Base-by-base conservation (phyloP, 257 asterid genomes). In the Solanum pinnatisectum region DNA sequence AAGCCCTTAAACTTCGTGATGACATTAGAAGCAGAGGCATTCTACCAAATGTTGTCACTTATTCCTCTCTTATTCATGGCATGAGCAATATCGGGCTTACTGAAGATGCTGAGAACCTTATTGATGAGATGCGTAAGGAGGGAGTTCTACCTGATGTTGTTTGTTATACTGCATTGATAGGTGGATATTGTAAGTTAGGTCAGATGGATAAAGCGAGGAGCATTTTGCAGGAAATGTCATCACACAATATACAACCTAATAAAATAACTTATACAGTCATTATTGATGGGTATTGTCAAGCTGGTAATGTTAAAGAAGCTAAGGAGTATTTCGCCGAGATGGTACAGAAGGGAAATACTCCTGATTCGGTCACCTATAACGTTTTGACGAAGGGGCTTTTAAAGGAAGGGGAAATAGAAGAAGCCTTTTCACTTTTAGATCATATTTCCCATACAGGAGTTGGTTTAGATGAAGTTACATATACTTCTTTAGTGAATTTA, bases 151-250 rank as follows among this genome's bases (percentile, higher is more conserved):
- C 98, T 27, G 84, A 95, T 89, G 98, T 95, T 88, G 92, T 95
- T 79, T 94, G 98, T 88, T 95, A 94, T 89, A 96, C 99, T 86
- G 98, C 98, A 37, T 88, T 96, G 39, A 92, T 96, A 35, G 91
- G 94, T 87, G 98, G 99, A 76, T 94, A 92, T 87, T 94, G 98
- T 90, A 95, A 92, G 92, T 76, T 94, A 86, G 98, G 98, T 33
- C 95, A 91, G 89, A 95, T 94, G 95, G 92, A 92, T 81, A 94
- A 92, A 90, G 98, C 89, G 30, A 92, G 87, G 91, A 87, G 77
- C 87, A 85, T 92, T 70, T 92, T 93, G 91, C 91, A 88, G 89
- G 98, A 95, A 90, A 96, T 96, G 99, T 90, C 90, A 88, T 93
- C 93, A 13, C 87, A 82, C 63, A 87, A 89, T 37, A 46, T 94